Conservation (phyloP, 257 asterid species). For the Penstemon barbatus region DNA sequence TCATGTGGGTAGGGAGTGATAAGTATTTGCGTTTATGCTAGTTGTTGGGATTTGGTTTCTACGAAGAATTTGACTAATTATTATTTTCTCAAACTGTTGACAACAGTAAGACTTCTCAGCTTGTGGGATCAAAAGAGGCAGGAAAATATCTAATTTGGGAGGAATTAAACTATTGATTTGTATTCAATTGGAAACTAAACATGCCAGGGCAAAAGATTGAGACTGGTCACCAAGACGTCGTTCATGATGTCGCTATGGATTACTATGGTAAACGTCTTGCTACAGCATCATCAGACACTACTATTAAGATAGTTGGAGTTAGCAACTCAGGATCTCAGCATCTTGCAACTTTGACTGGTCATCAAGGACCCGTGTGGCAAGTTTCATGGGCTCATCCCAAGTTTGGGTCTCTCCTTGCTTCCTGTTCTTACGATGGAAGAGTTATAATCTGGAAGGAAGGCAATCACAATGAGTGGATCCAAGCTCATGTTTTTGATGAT, state of each 20-base stretch:
- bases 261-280: slow-evolving; percentile 66
- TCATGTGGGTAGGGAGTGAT: background rate
- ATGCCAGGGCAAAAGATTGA: slow-evolving; percentile 74
- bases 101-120: slow-evolving; percentile 21
- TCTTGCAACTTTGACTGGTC: slow-evolving; percentile 62
- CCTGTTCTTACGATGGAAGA: slow-evolving; percentile 66
- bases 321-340: slow-evolving; percentile 54
- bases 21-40: background rate
- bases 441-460: slow-evolving; percentile 72
- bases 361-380: slow-evolving; percentile 73
- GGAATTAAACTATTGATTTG: slow-evolving; percentile 7
- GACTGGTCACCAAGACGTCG: slow-evolving; percentile 60
- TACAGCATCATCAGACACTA: slow-evolving; percentile 61
- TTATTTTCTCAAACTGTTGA: slow-evolving; percentile 20
- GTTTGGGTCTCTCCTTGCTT: slow-evolving; percentile 61
- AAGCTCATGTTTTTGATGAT: slow-evolving; percentile 46
- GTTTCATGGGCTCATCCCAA: slow-evolving; percentile 73
- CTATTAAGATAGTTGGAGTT: slow-evolving; percentile 52
- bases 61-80: background rate
- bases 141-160: background rate
- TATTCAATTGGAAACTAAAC: slow-evolving; percentile 24
- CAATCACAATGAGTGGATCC: slow-evolving; percentile 52
- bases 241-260: slow-evolving; percentile 67
- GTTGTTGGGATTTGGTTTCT: slow-evolving; percentile 2
- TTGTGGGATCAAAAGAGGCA: slow-evolving; percentile 18